Base-by-base conservation (phyloP, 176 grass and related monocot genomes). In the Oryza meyeriana region DNA sequence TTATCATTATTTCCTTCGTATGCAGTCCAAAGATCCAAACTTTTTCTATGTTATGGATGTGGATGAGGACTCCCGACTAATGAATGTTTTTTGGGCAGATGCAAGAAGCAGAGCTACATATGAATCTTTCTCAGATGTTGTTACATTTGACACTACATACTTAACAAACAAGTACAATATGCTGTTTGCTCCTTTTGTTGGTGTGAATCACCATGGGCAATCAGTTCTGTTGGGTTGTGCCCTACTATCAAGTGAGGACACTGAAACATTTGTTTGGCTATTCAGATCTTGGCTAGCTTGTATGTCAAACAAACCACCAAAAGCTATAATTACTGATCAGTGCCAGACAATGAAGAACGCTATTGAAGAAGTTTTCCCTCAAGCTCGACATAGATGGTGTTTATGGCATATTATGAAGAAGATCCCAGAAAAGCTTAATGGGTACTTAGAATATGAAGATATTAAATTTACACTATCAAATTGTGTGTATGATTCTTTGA, bases 21-120 rank as follows among this genome's bases (percentile, higher is more conserved):
- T 42, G 41, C 12, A 42, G 41, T 42, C 41, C 12, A 42, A 42
- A 42, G 41, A 42, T 42, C 12, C 11, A 42, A 42, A 42, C 41
- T 42, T 59, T 35, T 59, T 75, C 6, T 55, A 75, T 57, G 30
- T 75, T 11, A 75, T 75, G 72, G 72, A 75, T 33, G 20, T 75
- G 30, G 72, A 6, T 3, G 3, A 34, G 30, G 30, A 59, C 12
- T 32, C 48, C 10, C 20, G 5, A 5, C 11, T 59, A 6, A 58
- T 20, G 9, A 75, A 75, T 75, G 31, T 75, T 6, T 75, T 75
- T 5, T 75, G 30, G 72, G 72, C 30, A 35, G 48, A 75, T 59
- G 72, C 72, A 59, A 75, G 72, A 75, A 59, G 72, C 12, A 33
- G 48, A 12, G 72, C 72, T 35, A 9, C 31, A 57, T 58, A 75